These are phyloP conservation scores for Stephanodiscus minutulus DNA, from an alignment of 108 stramenopile species.

Conservation along the genomic window DNA sequence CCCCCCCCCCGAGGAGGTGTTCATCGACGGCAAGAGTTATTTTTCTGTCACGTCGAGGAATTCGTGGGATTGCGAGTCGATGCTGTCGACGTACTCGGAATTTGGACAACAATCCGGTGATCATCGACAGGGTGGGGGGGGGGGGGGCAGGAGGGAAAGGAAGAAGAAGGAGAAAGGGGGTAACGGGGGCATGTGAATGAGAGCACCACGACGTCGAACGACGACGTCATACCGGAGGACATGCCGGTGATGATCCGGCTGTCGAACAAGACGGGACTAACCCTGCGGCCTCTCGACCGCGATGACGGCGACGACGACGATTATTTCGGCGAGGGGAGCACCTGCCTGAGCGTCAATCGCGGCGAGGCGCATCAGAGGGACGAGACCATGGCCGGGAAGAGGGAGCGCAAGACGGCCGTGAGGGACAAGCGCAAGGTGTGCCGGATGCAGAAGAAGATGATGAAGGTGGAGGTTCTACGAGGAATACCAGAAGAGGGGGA, in stretches of 20 bases:
- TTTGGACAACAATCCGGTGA: slow-evolving; percentile 93
- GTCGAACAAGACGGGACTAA: slow-evolving; percentile 91
- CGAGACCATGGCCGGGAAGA: slow-evolving; percentile 88
- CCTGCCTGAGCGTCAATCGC: slow-evolving; percentile 78
- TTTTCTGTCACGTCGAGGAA: slow-evolving; percentile 71
- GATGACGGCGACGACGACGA: slow-evolving; percentile 38
- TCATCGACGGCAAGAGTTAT: slow-evolving; percentile 88
- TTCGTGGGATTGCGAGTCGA: slow-evolving; percentile 97
- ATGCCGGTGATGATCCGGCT: slow-evolving; percentile 58
- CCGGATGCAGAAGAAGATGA: slow-evolving; percentile 92
- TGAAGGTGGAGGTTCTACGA: slow-evolving; percentile 85
- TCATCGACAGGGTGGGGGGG: slow-evolving; percentile 73
- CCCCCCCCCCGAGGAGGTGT: slow-evolving; percentile 77
- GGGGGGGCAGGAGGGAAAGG: slow-evolving; percentile 39
- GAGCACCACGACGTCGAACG: not conserved
- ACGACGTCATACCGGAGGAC: slow-evolving; percentile 52
- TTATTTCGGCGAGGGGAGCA: slow-evolving; percentile 53
- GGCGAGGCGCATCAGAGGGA: slow-evolving; percentile 77
- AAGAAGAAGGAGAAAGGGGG: slow-evolving; percentile 56
- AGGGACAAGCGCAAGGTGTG: slow-evolving; percentile 86
- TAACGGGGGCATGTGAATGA: slow-evolving; percentile 38
- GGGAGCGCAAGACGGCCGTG: slow-evolving; percentile 72
- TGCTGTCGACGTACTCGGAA: slow-evolving; percentile 96
- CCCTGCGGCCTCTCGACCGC: slow-evolving; percentile 80
- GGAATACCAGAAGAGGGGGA: slow-evolving; percentile 71